Base-by-base conservation (phyloP, 345 rosid genomes). In the Corchorus olitorius region DNA sequence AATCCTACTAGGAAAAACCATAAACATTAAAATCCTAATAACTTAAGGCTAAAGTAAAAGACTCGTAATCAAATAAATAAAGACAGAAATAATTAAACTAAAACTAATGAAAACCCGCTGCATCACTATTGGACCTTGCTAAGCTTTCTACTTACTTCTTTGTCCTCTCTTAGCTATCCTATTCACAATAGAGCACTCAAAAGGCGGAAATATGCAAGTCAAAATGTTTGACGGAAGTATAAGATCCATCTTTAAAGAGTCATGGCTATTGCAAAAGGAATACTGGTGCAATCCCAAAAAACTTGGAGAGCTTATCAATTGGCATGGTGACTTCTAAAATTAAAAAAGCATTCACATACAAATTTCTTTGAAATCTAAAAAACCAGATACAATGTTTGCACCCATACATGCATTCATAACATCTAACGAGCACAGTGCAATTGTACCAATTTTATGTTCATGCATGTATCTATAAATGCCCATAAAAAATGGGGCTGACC, bases 401-500 rank as follows among this genome's bases (percentile, higher is more conserved):
- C 39, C 56, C 34, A 22, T 20, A 67, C n/a, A 39, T n/a, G 6
- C 49, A 17, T 4, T 64, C 19, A 39, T 17, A 64, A n/a, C 8
- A 13, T 3, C 33, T 39, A 0, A 16, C 70, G 41, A 43, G n/a
- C 52, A n/a, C 14, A 41, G 52, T 65, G 70, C 34, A 65, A 65
- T 9, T 43, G 20, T 7, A 49, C 11, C 1, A 1, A 49, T 15
- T 68, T 68, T 68, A 49, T 16, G 58, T 68, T 27, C 58, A 53
- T 70, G 74, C 10, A 17, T 34, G 34, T 6, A 54, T 37, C 15
- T 37, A 70, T 54, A 5, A 13, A 22, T 41, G 10, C 55, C 35
- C 72, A 27, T n/a, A 12, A 33, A 20, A 46, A 52, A 8, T 9
- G 7, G 66, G 79, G 74, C 72, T 9, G 79, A 95, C 99, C 99